Base-by-base conservation (phyloP, 2,329 filamentous ascomycete species). In the Emergomyces orientalis region DNA sequence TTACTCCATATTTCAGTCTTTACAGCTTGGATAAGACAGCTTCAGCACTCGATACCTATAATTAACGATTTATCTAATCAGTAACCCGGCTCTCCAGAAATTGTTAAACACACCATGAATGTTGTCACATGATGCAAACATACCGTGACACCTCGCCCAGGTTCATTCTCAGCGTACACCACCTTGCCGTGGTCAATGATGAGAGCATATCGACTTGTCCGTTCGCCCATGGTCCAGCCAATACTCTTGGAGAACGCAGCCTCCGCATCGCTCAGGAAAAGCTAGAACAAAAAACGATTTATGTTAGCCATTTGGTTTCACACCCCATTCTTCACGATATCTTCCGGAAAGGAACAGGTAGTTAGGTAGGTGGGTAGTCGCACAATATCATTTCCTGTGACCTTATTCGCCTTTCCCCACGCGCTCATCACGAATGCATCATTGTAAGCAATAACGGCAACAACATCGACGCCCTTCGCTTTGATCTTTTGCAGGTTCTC, bases 361-460 rank as follows among this genome's bases (percentile, higher is more conserved):
- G 25, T 0, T 27, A 13, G 5, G 5, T 6, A 25, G 37, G 56
- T 45, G 27, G 39, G 54, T 8, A 22, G 49, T 76, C 81, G 63
- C 75, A 87, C 82, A 70, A 88, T 85, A 71, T 84, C 82, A 69
- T 93, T 87, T 67, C 86, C 85, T 72, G 84, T 87, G 72, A 93
- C 81, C 61, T 82, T 82, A 78, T 95, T 93, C 72, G 91, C 90
- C 84, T 96, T 96, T 78, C 86, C 88, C 90, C 90, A 94, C 62
- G 89, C 90, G 70, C 86, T 87, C 89, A 93, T 93, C 76, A 96
- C 91, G 74, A 82, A 95, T 67, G 87, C 81, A 78, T 96, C 91
- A 78, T 96, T 96, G 81, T 81, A 88, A 64, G 90, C 89, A 72
- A 95, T 87, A 72, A 94, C 85, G 68, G 90, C 84, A 71, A 96